Evolutionary conservation across 163 green algal genomes (phyloP), one percentile per base, ranked within the genome.

Genomic region (Chlorella variabilis): DNA sequence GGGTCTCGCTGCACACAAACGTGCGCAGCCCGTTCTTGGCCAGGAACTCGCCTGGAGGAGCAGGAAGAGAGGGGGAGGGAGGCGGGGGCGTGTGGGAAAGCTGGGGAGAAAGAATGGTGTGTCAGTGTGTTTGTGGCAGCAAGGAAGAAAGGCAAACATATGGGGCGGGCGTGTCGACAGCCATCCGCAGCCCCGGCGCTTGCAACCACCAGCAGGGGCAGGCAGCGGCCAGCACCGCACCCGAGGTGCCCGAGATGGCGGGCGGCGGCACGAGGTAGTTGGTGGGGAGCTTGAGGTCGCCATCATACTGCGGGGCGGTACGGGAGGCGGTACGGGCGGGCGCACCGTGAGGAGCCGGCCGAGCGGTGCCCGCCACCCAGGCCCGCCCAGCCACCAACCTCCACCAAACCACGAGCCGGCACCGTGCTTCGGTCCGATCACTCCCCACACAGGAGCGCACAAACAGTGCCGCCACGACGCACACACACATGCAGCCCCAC

Each of bases 261-360:
- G 96, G 96, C 7, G 96, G 96, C 25, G 94, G 90, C 67, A 99
- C 96, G 75, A 99, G 94, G 92, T 90, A 98, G 83, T 95, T 91
- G 39, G 89, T 80, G 39, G 96, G 96, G 77, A 99, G 93, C 85
- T 97, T 94, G 34, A 99, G 89, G 83, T 99, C 96, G 39, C 95
- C 96, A 69, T 99, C 96, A 84, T 99, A 99, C 88, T 98, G 71
- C 71, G 33, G 69, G 33, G 29, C 0, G 8, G 17, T 7, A 56
- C n/a, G n/a, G 36, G 25, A n/a, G 36, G 65, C 18, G 21, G 65
- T n/a, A 34, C 36, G 33, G 65, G 21, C 2, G 65, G 23, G 36
- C 21, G 36, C 20, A 38, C 6, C 27, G 36, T 15, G 59, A 67
- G 59, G 11, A 13, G 27, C 4, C 5, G 36, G 1, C 15, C 25